These are phyloP conservation scores for Gleditsia sinensis DNA, from an alignment of 306 rosid genomes.

Conservation along the genomic window DNA sequence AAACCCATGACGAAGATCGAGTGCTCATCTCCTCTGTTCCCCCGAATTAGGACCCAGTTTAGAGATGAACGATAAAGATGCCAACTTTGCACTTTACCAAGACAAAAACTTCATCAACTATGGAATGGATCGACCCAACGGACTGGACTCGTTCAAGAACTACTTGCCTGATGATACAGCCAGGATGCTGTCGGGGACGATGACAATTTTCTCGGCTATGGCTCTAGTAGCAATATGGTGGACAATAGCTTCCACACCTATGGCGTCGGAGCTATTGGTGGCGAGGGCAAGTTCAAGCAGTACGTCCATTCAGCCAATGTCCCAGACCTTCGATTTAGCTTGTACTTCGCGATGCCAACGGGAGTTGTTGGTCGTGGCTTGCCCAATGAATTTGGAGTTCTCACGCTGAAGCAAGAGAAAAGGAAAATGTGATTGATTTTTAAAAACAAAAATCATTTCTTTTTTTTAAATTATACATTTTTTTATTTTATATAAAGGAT, in stretches of 20 bases:
- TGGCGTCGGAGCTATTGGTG: conserved; percentile 48
- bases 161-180: conserved; percentile 73
- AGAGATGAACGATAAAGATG: conserved; percentile 44
- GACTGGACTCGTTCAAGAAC: conserved; percentile 63
- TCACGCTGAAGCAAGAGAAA: too few species aligned
- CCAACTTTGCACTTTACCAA: conserved; percentile 44
- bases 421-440: too few species aligned
- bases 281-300: conserved; percentile 61
- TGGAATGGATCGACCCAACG: conserved; percentile 53
- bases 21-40: conserved; percentile 78
- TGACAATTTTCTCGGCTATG: conserved; percentile 62
- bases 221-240: conserved; percentile 41
- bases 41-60: conserved; percentile 54
- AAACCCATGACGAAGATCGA: conserved; percentile 59
- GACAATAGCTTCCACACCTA: conserved; percentile 71
- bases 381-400: too few species aligned
- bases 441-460: too few species aligned
- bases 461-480: too few species aligned
- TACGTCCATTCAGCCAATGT: conserved; percentile 52
- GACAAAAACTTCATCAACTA: conserved; percentile 70
- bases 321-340: conserved; percentile 55
- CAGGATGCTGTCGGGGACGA: conserved; percentile 49
- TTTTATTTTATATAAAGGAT: too few species aligned
- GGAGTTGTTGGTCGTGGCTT: conserved; percentile 57
- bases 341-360: conserved; percentile 62